Evolutionary conservation across 345 rosid genomes (phyloP).

Genomic region (Linum tenue): DNA sequence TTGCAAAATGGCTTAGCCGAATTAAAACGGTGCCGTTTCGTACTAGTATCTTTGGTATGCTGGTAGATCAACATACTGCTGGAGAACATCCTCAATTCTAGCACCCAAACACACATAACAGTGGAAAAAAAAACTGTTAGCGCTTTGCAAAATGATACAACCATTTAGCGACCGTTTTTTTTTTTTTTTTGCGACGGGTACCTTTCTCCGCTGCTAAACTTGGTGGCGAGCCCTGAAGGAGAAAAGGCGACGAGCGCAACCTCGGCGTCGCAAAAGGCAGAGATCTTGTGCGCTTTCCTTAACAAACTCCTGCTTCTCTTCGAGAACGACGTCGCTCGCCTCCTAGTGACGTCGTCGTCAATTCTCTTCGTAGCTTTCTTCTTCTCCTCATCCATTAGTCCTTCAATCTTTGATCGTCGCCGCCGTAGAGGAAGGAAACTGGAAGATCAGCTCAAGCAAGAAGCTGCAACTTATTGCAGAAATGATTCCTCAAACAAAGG

Average conservation of each 20-base stretch:
- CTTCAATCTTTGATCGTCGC: no score
- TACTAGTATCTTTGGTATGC: conserved; percentile 12
- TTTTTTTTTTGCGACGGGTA: background rate
- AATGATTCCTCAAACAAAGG: no score
- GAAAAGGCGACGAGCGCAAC: conserved; percentile 13
- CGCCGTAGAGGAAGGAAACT: no score
- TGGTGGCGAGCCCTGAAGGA: conserved; percentile 1
- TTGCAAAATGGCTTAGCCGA: background rate
- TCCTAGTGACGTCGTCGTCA: no score
- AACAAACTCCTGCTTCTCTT: conserved; percentile 9
- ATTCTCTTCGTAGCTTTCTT: no score
- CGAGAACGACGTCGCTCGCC: conserved; percentile 1
- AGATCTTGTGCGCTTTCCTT: conserved; percentile 1
- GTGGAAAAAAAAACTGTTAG: background rate
- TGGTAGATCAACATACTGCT: conserved; percentile 15
- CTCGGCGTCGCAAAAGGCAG: conserved; percentile 6
- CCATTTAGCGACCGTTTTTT: no score
- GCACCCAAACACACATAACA: background rate
- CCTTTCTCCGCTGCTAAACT: conserved; percentile 5
- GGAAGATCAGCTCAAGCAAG: no score
- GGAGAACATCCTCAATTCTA: conserved; percentile 16
- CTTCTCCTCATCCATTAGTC: no score
- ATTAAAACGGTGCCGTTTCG: background rate
- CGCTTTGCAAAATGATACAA: background rate
- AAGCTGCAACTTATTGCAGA: no score